Conservation (phyloP, 257 asterid genomes). For the Scutellaria baicalensis region DNA sequence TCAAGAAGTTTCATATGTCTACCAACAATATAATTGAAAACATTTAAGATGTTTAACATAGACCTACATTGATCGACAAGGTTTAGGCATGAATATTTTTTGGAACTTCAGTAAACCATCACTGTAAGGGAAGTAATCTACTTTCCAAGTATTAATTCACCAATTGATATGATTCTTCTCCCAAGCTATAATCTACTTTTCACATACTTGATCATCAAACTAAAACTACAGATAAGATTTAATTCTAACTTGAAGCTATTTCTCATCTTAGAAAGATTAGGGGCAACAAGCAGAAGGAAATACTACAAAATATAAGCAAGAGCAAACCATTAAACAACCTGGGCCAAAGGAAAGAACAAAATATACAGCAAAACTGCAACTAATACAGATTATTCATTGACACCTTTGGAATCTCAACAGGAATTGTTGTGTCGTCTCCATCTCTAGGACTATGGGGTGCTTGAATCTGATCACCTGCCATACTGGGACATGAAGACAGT, state of each 20-base stretch:
- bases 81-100: neutral
- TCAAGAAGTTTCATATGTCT: neutral
- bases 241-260: neutral
- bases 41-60: neutral
- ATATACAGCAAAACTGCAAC: constrained; percentile 5
- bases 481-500: constrained; percentile 44
- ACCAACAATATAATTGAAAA: neutral
- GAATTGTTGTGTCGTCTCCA: constrained; percentile 61
- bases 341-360: neutral
- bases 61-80: neutral
- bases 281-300: neutral
- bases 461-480: constrained; percentile 87
- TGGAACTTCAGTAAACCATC: neutral
- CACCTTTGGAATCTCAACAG: constrained; percentile 72
- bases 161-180: neutral
- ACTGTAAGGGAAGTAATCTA: neutral
- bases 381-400: constrained; percentile 13
- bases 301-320: neutral
- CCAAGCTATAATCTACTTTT: constrained; percentile 4
- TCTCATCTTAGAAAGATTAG: neutral
- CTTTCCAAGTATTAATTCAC: neutral
- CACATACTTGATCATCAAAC: constrained; percentile 4
- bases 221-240: neutral
- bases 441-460: constrained; percentile 90
- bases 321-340: constrained; percentile 3